A percentile compares a stretch with the other conserved stretches of the same genome.
Evolutionary conservation across 1,284 basidiomycete species (phyloP).

Genomic region (Volvariella surrecta): DNA sequence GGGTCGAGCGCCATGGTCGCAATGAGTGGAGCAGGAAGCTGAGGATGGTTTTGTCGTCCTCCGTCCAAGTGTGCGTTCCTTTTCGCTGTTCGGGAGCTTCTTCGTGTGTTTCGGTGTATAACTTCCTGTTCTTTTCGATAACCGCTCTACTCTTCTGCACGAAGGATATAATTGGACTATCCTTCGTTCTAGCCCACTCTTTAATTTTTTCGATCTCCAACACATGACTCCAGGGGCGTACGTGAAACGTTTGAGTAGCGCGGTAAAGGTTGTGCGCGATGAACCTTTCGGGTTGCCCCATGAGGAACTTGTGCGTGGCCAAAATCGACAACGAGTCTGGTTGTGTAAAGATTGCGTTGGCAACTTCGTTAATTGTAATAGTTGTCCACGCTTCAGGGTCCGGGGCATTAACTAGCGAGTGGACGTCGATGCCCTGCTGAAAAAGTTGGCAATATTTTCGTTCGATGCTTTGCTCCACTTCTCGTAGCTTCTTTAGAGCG

Average conservation of each 20-base stretch:
- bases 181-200: constrained; percentile 37
- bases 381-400: constrained; percentile 42
- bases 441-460: constrained; percentile 26
- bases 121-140: constrained; percentile 25
- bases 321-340: constrained; percentile 36
- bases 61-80: constrained; percentile 38
- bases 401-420: constrained; percentile 35
- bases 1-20: constrained; percentile 49
- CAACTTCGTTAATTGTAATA: constrained; percentile 42
- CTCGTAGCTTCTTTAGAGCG: constrained; percentile 44
- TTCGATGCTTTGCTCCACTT: constrained; percentile 37
- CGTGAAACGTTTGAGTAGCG: constrained; percentile 49
- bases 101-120: neutral
- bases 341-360: constrained; percentile 29
- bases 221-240: constrained; percentile 62
- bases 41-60: constrained; percentile 58
- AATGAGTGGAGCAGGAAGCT: constrained; percentile 59
- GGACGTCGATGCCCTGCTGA: constrained; percentile 26
- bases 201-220: constrained; percentile 45
- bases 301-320: constrained; percentile 71
- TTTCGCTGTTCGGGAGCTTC: constrained; percentile 23
- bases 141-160: constrained; percentile 43
- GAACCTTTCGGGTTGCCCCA: constrained; percentile 58
- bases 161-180: constrained; percentile 46
- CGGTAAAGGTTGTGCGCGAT: constrained; percentile 54